phyloP scores from a whole-genome alignment of 1,139 yeast genomes.

The Yamadazyma siamensis region DNA sequence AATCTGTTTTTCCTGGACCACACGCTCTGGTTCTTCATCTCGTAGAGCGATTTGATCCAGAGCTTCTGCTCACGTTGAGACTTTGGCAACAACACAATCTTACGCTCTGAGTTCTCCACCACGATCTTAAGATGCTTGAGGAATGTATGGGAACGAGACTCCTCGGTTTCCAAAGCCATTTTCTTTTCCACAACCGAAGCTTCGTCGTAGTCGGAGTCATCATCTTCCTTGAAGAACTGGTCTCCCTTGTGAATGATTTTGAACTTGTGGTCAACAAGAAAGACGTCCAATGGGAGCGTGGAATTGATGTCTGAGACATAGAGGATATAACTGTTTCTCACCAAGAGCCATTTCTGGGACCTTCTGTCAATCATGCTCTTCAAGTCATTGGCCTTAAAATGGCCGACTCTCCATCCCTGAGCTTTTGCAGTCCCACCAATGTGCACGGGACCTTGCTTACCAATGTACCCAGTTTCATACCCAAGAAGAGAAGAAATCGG shows the following conservation, averaged over 20 bases:
- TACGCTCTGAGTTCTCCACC: constrained; percentile 77
- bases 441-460: constrained; percentile 85
- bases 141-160: constrained; percentile 19
- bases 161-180: constrained; percentile 19
- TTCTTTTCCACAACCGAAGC: constrained; percentile 28
- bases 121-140: constrained; percentile 55
- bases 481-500: constrained; percentile 82
- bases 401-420: constrained; percentile 96
- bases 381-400: constrained; percentile 74
- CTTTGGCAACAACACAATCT: constrained; percentile 67
- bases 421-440: constrained; percentile 79
- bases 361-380: constrained; percentile 86
- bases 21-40: constrained; percentile 62
- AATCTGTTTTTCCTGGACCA: constrained; percentile 81
- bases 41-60: constrained; percentile 75
- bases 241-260: constrained; percentile 50
- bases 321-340: constrained; percentile 79
- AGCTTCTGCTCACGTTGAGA: constrained; percentile 66
- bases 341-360: constrained; percentile 86
- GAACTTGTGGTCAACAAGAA: constrained; percentile 73
- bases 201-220: constrained; percentile 44
- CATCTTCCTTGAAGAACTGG: constrained; percentile 20
- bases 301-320: constrained; percentile 84
- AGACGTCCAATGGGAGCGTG: constrained; percentile 87
- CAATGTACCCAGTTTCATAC: constrained; percentile 76